Evolutionary conservation across 1,139 yeast species (phyloP), one percentile per base, ranked within the genome.

Genomic region (Yueomyces sp.): DNA sequence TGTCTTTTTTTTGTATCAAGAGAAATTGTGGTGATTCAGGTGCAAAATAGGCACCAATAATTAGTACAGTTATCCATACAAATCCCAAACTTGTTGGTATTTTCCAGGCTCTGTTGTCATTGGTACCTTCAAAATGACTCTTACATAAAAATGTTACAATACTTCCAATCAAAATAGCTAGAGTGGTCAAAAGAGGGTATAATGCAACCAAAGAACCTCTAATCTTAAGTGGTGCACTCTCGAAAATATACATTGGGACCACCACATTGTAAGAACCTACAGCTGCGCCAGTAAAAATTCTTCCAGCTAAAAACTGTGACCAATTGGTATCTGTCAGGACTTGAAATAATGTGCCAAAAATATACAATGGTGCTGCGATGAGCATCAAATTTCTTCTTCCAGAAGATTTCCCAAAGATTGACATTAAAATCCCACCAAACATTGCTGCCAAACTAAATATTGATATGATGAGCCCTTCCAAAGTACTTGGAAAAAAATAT

Each of bases 381-480:
- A 66, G 66, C 12, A 79, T 60, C 25, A 76, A 75, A 12, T 56
- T 47, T 55, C 75, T 72, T 52, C 83, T 66, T 31, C 86, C 86
- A 49, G 60, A 57, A 19, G 60, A 50, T 50, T 77, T 82, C 42
- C 76, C 77, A 36, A 66, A 39, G 50, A 69, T 72, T 30, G 78
- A 70, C 26, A 81, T 65, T 12, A 72, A 55, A 30, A 82, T 61
- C 30, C 89, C 86, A 45, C 94, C 93, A 45, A 75, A 48, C 38
- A 81, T 82, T 54, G 89, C 81, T 27, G 87, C 87, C 39, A 80
- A 64, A 54, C 81, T 79, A 56, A 82, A 78, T 40, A 78, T 68
- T 25, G 89, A 70, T 45, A 80, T 73, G 27, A 79, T 63, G 37
- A 75, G 62, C 38, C 87, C 86, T 32, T 72, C 66, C 47, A 74